Base-by-base conservation (phyloP, 1,284 basidiomycete genomes). In the Ceratorhiza oryzae-sativae region DNA sequence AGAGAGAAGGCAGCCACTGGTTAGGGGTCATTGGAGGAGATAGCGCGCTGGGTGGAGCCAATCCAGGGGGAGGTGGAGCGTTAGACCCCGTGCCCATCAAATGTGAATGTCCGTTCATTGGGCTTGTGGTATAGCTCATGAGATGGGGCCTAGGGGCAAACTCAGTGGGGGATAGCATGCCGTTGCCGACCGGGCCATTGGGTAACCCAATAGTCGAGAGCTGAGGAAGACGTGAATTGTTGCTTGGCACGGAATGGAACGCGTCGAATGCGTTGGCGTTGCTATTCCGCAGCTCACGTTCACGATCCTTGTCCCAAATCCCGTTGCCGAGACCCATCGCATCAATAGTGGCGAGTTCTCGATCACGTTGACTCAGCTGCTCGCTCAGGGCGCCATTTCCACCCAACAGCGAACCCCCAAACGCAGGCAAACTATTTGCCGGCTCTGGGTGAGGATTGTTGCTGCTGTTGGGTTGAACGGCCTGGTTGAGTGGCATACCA, bases 191-290 rank as follows among this genome's bases (percentile, higher is more conserved):
- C 4, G 34, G 9, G 18, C 49, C 20, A 27, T 67, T 67, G 32
- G 63, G 42, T 49, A 67, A 53, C 27, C 63, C 63, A 25, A 32
- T 67, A 20, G 63, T 67, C n/a, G 63, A 71, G 25, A 36, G 55
- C 45, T 32, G 56, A 61, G 53, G 58, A 15, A 45, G 73, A 53
- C 58, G 71, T 23, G 46, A 39, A 15, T n/a, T 48, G 32, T 27
- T 56, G 30, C 55, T 58, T 10, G 86, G 83, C 1, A 90, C 85
- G 0, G 88, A 87, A 78, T 92, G 89, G 81, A 92, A 93, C 2
- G 90, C 88, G 76, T 93, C 91, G 77, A 87, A 92, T 2, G 89
- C 85, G 49, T 81, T 79, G 6, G 74, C 80, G 74, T 72, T 71
- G 53, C 39, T 58, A 39, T 71, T 51, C 68, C 63, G 48, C 48